Percentiles rank a stretch among this genome's conserved stretches.
phyloP scores from a whole-genome alignment of 768 basidiomycete genomes.

The Suillus hirtellus region DNA sequence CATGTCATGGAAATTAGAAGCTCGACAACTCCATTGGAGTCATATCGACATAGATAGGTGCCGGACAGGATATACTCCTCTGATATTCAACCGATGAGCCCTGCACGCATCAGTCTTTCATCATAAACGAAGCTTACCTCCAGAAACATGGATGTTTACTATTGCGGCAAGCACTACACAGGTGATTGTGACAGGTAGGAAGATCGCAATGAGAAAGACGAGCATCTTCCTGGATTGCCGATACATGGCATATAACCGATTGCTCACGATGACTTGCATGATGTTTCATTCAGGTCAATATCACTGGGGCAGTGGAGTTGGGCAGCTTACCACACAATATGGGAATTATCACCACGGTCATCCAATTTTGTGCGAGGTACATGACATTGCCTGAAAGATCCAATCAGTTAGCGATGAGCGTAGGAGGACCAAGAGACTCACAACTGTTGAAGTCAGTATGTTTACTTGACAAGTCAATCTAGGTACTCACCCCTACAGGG shows the following conservation, averaged over 20 bases:
- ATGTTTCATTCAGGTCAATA: background rate
- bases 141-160: background rate
- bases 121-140: background rate
- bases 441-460: background rate
- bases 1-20: background rate
- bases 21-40: too few relatives aligned
- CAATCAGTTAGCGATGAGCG: background rate
- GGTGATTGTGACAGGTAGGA: background rate
- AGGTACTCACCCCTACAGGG: background rate
- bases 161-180: background rate
- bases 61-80: background rate
- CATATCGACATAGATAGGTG: background rate
- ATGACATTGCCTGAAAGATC: background rate
- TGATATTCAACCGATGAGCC: background rate
- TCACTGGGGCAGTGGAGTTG: too few relatives aligned
- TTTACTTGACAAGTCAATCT: too few relatives aligned
- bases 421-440: background rate
- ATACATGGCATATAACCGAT: conserved; percentile 1
- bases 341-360: background rate
- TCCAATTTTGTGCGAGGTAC: background rate
- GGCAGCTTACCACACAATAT: background rate
- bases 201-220: background rate
- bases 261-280: background rate
- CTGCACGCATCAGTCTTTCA: background rate
- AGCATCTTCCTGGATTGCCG: background rate